Evolutionary conservation across 208 protist species (phyloP), one percentile per base, ranked within the genome.

Genomic region (Naegleria fowleri): DNA sequence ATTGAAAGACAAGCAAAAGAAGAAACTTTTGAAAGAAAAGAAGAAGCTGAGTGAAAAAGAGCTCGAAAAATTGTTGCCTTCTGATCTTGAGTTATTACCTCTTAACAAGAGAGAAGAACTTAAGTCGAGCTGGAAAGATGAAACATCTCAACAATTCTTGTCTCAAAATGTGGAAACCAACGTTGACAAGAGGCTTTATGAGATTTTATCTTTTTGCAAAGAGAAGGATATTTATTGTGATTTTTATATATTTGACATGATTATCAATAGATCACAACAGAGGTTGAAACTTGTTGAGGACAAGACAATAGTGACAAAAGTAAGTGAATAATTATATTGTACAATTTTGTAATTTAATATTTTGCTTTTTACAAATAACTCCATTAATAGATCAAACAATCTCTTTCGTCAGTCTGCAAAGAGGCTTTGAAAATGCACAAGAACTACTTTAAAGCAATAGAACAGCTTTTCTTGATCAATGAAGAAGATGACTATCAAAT

Each of bases 401-500:
- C 19, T 4, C 22, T 85, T 6, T 0, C 29, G 22, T 22, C 11
- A 43, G 36, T 85, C 13, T 85, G 79, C 41, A 43, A 85, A 29
- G 79, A 43, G 13, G 79, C 25, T 11, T 7, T 89, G 2, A 19
- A 59, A 22, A 67, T n/a, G 36, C 86, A 89, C n/a, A 29, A 29
- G 33, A 67, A 38, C n/a, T 89, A 39, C 11, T 89, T 75, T 3
- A 51, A 41, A 22, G 86, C 48, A 39, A 38, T 67, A 7, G 22
- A 52, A 11, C 4, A 25, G 59, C 33, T 67, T 6, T 67, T 89
- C 9, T 29, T 89, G 22, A 55, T 89, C 7, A 29, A 39, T 29
- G 86, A 89, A 67, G 86, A 89, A 89, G 86, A 89, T 89, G 22
- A 38, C 22, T 15, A 33, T 86, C 9, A n/a, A 25, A 25, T 51